Evolutionary conservation across 2,329 filamentous ascomycete genomes (phyloP).

Genomic region (Clonostachys byssicola): DNA sequence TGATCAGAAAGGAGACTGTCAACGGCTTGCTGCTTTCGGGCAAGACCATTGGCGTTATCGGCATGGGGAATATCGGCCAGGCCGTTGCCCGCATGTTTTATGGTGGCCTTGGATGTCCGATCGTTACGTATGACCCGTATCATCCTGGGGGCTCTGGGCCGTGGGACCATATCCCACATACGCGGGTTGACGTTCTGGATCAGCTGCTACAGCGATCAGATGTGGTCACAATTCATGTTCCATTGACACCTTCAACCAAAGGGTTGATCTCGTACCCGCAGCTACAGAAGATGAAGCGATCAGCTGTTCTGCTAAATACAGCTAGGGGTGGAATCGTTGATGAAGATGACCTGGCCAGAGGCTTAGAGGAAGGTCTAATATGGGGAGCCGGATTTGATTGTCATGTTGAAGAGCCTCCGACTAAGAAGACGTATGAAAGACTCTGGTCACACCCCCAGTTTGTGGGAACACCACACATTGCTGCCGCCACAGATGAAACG

Average conservation of each 20-base stretch:
- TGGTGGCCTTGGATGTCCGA: constrained; percentile 22
- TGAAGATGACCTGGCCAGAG: constrained; percentile 20
- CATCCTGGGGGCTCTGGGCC: constrained; percentile 13
- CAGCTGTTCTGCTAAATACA: constrained; percentile 27
- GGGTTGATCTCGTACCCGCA: constrained; percentile 19
- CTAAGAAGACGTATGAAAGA: constrained; percentile 15
- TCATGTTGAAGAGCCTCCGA: constrained; percentile 26
- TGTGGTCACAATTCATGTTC: constrained; percentile 25
- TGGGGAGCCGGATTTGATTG: constrained; percentile 28
- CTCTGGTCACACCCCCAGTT: constrained; percentile 23
- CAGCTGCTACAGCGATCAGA: constrained; percentile 21
- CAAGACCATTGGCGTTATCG: constrained; percentile 28
- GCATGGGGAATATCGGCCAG: constrained; percentile 32
- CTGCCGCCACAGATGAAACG: constrained; percentile 32
- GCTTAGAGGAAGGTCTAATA: constrained; percentile 18
- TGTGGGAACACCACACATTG: constrained; percentile 38
- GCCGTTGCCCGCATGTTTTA: constrained; percentile 26
- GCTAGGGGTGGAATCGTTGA: constrained; percentile 29
- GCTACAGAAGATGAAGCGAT: constrained; percentile 21
- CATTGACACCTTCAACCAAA: constrained; percentile 16
- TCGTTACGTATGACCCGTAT: constrained; percentile 29
- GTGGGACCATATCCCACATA: constrained; percentile 14
- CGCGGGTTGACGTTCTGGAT: constrained; percentile 16
- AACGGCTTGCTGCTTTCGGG: constrained; percentile 25
- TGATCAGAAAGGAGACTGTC: constrained; percentile 32